Evolutionary conservation across 768 basidiomycete genomes (phyloP).

Genomic region (Candolleomyces efflorescens): DNA sequence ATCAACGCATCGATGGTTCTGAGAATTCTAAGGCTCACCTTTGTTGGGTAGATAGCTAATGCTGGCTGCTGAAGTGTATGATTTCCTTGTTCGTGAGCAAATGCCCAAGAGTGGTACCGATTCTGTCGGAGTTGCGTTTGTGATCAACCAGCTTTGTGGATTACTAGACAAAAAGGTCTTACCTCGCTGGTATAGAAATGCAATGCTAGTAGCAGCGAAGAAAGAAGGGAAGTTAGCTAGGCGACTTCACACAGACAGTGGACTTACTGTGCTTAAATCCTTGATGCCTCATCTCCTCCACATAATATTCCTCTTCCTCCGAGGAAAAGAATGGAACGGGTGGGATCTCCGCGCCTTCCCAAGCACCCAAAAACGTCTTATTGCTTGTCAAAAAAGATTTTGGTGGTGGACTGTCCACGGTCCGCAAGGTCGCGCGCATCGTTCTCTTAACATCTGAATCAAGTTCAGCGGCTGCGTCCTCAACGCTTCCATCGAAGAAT

Average conservation of each 20-base stretch:
- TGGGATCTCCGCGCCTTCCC: conserved; percentile 51
- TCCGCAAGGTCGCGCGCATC: conserved; percentile 52
- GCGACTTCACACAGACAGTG: not conserved
- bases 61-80: conserved; percentile 40
- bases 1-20: not conserved
- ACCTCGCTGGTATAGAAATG: conserved; percentile 63
- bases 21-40: conserved; percentile 30
- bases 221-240: not conserved
- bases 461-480: conserved; percentile 49
- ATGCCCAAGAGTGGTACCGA: conserved; percentile 34
- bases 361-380: conserved; percentile 50
- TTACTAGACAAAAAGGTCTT: conserved; percentile 6
- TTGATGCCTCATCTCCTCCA: conserved; percentile 54
- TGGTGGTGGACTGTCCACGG: conserved; percentile 52
- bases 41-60: conserved; percentile 34
- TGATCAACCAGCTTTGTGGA: not conserved
- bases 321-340: conserved; percentile 55
- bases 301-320: conserved; percentile 68
- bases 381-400: conserved; percentile 45
- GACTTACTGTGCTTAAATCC: conserved; percentile 59
- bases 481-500: conserved; percentile 51
- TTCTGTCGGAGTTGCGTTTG: conserved; percentile 26
- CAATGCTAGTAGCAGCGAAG: conserved; percentile 36
- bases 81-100: conserved; percentile 41
- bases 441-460: conserved; percentile 52